Conservation (phyloP, 306 rosid species). For the Cicer pinnatifidum region DNA sequence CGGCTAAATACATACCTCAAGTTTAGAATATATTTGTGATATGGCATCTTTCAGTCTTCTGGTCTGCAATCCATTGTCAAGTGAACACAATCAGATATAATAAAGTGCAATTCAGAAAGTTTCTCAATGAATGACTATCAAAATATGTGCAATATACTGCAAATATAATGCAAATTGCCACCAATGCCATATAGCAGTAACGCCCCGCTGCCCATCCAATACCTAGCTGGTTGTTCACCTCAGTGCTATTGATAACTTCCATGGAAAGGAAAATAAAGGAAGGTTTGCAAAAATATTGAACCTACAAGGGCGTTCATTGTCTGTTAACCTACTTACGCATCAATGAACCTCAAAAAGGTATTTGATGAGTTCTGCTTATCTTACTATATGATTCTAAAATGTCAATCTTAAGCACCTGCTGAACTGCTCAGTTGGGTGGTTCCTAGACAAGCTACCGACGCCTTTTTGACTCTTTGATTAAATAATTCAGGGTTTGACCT, state of each 20-base stretch:
- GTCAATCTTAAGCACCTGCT: neutral
- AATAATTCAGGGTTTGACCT: conserved; percentile 20
- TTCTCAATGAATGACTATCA: conserved; percentile 3
- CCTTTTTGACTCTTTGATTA: conserved; percentile 1
- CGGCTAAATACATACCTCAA: conserved; percentile 65
- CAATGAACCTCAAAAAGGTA: conserved; percentile 19
- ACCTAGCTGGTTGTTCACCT: conserved; percentile 15
- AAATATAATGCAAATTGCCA: conserved; percentile 22
- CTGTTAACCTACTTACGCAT: conserved; percentile 18
- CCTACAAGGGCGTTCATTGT: neutral
- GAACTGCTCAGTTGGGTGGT: neutral
- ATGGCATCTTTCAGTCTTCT: conserved; percentile 88
- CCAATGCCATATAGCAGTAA: conserved; percentile 31
- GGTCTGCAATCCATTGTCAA: conserved; percentile 59
- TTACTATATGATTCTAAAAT: conserved; percentile 27
- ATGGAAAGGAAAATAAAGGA: conserved; percentile 16
- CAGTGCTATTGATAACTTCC: conserved; percentile 18
- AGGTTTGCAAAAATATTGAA: conserved; percentile 23
- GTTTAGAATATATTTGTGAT: conserved; percentile 82
- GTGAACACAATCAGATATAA: conserved; percentile 40
- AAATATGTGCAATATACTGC: conserved; percentile 15
- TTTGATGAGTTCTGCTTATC: conserved; percentile 10
- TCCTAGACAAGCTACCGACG: conserved; percentile 32
- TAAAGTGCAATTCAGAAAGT: conserved; percentile 38
- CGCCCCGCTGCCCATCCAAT: conserved; percentile 10